Evolutionary conservation across 306 rosid genomes (phyloP).

Genomic region (Cicer arietinum): DNA sequence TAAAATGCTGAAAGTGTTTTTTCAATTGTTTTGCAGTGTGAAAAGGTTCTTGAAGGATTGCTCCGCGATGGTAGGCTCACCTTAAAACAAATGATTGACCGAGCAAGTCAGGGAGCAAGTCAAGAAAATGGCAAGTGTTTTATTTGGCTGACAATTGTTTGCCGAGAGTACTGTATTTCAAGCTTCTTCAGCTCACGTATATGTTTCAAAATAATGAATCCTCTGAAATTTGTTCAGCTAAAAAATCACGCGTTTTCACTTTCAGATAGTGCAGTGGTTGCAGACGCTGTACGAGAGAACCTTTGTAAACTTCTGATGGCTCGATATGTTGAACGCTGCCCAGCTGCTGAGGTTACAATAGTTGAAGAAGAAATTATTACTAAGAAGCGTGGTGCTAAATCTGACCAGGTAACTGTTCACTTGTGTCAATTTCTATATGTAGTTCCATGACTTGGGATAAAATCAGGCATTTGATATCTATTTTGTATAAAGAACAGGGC

Average conservation of each 20-base stretch:
- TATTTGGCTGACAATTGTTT: conserved; percentile 9
- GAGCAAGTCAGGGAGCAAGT: conserved; percentile 59
- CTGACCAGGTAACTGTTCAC: conserved; percentile 66
- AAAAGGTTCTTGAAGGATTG: conserved; percentile 72
- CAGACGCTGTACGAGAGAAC: conserved; percentile 57
- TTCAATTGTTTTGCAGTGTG: conserved; percentile 59
- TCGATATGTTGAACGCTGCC: conserved; percentile 80
- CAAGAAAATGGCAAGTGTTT: conserved; percentile 48
- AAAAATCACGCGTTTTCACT: conserved; percentile 39
- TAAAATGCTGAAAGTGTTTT: conserved; percentile 18
- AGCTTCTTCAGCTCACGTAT: conserved; percentile 27
- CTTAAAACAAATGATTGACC: conserved; percentile 68
- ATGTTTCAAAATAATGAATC: conserved; percentile 4
- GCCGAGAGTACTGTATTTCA: conserved; percentile 9
- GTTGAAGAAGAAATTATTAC: conserved; percentile 53
- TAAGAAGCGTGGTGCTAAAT: conserved; percentile 70
- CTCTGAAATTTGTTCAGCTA: conserved; percentile 30
- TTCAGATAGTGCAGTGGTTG: conserved; percentile 58
- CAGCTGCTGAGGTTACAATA: conserved; percentile 63
- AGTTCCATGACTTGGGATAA: conserved; percentile 1
- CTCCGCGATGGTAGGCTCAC: conserved; percentile 89
- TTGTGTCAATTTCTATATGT: conserved; percentile 33
- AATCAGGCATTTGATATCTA: conserved; percentile 6
- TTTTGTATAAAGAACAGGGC: not conserved
- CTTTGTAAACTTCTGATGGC: conserved; percentile 65